Evolutionary conservation across 352 stramenopile genomes (phyloP).

Genomic region (Phytophthora cryptogea): DNA sequence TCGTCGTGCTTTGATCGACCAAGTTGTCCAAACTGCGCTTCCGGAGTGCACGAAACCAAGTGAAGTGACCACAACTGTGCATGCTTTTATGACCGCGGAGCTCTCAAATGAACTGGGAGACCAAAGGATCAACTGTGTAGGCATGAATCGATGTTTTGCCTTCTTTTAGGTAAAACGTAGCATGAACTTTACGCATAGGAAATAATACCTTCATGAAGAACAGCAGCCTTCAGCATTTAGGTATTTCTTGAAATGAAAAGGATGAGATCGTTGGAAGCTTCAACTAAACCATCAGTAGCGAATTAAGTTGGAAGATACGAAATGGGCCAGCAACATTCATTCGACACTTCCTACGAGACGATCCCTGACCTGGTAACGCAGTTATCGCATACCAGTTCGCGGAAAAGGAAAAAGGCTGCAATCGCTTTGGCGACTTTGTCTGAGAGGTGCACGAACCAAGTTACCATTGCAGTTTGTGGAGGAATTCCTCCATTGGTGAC

Average conservation of each 20-base stretch:
- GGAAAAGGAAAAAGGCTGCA: conserved; percentile 5
- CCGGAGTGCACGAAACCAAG: conserved; percentile 98
- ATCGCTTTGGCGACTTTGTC: conserved; percentile 1
- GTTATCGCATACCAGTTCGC: background rate
- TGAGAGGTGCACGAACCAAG: background rate
- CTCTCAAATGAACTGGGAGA: conserved; percentile 98
- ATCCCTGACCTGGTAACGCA: background rate
- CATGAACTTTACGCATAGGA: no score
- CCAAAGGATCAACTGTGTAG: conserved; percentile 19
- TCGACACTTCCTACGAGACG: background rate
- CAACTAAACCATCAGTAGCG: background rate
- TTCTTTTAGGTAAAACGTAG: background rate
- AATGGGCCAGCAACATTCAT: conserved; percentile 10
- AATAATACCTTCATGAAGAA: no score
- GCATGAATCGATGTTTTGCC: conserved; percentile 10
- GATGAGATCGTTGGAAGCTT: background rate
- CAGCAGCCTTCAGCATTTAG: background rate
- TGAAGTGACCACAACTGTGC: conserved; percentile 99
- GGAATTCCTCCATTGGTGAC: conserved; percentile 12
- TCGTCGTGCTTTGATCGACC: conserved; percentile 97
- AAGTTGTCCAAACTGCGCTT: conserved; percentile 99
- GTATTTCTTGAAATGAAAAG: background rate
- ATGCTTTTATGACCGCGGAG: conserved; percentile 99
- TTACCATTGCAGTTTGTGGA: background rate
- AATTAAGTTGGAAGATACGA: background rate